Evolutionary conservation across 129 eudicot species (phyloP).

Genomic region (Tagetes erecta): DNA sequence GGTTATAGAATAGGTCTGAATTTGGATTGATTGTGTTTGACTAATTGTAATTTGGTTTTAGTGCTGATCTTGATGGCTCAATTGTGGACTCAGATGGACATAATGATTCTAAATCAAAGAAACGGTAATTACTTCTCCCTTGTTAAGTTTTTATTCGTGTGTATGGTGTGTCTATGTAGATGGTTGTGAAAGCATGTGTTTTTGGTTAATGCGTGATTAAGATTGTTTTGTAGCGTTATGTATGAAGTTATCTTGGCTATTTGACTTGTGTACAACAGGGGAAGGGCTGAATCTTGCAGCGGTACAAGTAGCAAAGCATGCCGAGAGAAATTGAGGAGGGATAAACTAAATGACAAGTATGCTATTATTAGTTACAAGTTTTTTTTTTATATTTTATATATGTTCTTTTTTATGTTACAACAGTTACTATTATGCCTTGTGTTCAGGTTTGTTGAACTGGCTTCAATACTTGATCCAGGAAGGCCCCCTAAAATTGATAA

Average conservation of each 20-base stretch:
- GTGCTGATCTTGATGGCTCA: conserved; percentile 66
- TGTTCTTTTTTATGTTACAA: neutral
- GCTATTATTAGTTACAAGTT: conserved; percentile 7
- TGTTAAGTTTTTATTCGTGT: conserved; percentile 8
- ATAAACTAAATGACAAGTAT: conserved; percentile 80
- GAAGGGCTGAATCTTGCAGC: conserved; percentile 64
- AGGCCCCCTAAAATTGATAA: conserved; percentile 78
- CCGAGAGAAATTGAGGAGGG: conserved; percentile 90
- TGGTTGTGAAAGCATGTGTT: neutral
- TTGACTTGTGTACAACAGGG: conserved; percentile 43
- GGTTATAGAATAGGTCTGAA: neutral
- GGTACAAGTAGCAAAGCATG: conserved; percentile 87
- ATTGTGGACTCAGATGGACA: conserved; percentile 50
- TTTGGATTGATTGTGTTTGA: neutral
- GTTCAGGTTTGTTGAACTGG: conserved; percentile 77
- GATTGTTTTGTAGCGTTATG: neutral
- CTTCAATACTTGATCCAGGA: conserved; percentile 79
- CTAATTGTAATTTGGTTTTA: conserved; percentile 20
- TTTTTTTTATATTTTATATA: neutral
- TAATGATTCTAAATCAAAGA: conserved; percentile 62
- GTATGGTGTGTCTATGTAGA: neutral
- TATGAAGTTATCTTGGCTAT: conserved; percentile 1
- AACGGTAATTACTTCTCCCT: conserved; percentile 46
- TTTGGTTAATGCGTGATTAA: neutral
- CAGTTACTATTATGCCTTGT: neutral